Percentiles rank a stretch among this genome's conserved stretches.
phyloP scores from a whole-genome alignment of 495 filamentous ascomycete species.

The Penicillium antarcticum region DNA sequence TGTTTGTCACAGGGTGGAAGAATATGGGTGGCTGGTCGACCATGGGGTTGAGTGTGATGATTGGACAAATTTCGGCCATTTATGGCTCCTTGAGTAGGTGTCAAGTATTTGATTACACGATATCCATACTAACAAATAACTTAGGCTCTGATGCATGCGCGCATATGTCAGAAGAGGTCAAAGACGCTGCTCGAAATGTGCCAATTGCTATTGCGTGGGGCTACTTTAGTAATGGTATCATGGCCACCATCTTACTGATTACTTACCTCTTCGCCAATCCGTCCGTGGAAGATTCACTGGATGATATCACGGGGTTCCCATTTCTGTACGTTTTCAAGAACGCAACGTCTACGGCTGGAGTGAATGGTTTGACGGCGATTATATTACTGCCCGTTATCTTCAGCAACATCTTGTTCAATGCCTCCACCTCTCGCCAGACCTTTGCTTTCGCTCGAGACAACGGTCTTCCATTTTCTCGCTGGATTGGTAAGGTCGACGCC shows the following conservation, averaged over 20 bases:
- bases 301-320: slow-evolving; percentile 23
- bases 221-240: slow-evolving; percentile 29
- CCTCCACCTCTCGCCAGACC: slow-evolving; percentile 33
- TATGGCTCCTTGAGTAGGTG: slow-evolving; percentile 27
- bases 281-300: slow-evolving; percentile 28
- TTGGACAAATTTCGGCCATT: slow-evolving; percentile 44
- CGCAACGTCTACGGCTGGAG: slow-evolving; percentile 14
- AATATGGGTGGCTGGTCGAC: slow-evolving; percentile 47
- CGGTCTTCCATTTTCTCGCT: slow-evolving; percentile 30
- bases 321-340: slow-evolving; percentile 25
- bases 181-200: slow-evolving; percentile 33
- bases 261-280: slow-evolving; percentile 36
- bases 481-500: slow-evolving; percentile 32
- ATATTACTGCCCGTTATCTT: slow-evolving; percentile 30
- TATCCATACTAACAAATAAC: not conserved
- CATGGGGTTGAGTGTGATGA: slow-evolving; percentile 42
- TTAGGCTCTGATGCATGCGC: slow-evolving; percentile 30
- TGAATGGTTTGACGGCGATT: slow-evolving; percentile 24
- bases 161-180: slow-evolving; percentile 44
- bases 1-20: slow-evolving; percentile 41
- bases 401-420: slow-evolving; percentile 29
- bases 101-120: not conserved
- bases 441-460: slow-evolving; percentile 44
- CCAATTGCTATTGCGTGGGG: slow-evolving; percentile 40
- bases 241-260: slow-evolving; percentile 37